Conservation (phyloP, 306 rosid genomes). For the Malus sylvestris region DNA sequence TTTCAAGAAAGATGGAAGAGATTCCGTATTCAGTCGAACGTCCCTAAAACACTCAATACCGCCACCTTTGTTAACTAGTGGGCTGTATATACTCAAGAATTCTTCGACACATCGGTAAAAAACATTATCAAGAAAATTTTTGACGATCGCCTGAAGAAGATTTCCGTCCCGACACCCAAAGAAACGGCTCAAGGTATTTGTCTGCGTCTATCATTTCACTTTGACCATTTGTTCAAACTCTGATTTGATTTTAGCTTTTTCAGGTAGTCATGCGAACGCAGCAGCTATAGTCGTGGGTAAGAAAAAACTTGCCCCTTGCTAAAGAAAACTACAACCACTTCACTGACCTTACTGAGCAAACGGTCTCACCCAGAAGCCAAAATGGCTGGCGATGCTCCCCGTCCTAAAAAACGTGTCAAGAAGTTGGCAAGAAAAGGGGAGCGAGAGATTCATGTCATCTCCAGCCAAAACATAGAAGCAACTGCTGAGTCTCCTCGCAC, state of each 20-base stretch:
- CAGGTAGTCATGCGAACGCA: no score
- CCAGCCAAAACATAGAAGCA: fast-evolving
- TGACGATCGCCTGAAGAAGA: fast-evolving
- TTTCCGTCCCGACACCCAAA: fast-evolving
- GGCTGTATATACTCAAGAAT: fast-evolving
- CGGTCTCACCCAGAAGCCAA: fast-evolving
- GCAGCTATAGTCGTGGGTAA: fast-evolving
- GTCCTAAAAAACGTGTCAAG: fast-evolving
- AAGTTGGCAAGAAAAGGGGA: fast-evolving
- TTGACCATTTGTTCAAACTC: no score
- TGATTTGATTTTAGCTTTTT: no score
- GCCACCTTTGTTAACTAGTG: no score
- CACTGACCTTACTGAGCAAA: fast-evolving
- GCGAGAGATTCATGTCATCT: no score
- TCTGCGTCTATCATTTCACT: fast-evolving
- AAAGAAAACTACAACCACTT: fast-evolving
- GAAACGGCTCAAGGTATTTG: no score
- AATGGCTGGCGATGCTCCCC: fast-evolving
- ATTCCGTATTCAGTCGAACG: fast-evolving
- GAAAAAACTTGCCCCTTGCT: fast-evolving
- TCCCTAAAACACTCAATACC: no score
- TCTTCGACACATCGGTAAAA: fast-evolving
- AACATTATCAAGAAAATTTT: no score
- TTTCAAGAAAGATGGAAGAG: no score
- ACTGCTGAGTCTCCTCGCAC: fast-evolving